These are phyloP conservation scores for Sclerospora graminicola DNA, from an alignment of 352 stramenopile genomes.

Conservation along the genomic window DNA sequence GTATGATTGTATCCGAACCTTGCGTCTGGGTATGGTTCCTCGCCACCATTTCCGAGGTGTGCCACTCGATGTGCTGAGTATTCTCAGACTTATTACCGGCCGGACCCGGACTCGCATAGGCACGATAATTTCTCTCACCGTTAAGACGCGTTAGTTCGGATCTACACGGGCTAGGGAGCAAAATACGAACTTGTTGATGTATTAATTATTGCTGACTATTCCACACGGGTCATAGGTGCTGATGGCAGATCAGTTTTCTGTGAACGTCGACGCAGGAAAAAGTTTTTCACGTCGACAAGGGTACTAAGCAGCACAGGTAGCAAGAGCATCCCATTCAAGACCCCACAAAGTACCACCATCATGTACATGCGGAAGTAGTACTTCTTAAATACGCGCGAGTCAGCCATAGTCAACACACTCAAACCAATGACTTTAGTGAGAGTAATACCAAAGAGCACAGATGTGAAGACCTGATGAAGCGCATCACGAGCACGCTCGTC, in stretches of 20 bases:
- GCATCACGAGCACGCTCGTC: conserved; percentile 40
- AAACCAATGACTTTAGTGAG: conserved; percentile 82
- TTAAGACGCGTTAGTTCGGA: neutral
- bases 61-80: no score
- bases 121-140: no score
- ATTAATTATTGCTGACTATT: conserved; percentile 10
- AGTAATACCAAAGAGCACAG: conserved; percentile 79
- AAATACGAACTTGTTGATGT: neutral
- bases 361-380: conserved; percentile 91
- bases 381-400: conserved; percentile 82
- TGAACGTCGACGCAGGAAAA: conserved; percentile 20
- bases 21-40: no score
- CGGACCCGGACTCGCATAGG: no score
- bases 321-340: conserved; percentile 67
- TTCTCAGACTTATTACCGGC: no score
- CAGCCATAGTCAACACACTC: conserved; percentile 69
- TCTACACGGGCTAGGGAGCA: conserved; percentile 10
- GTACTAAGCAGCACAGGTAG: conserved; percentile 55
- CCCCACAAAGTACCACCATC: conserved; percentile 69
- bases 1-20: neutral
- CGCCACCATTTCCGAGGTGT: neutral
- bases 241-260: conserved; percentile 13
- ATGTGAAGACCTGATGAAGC: conserved; percentile 45
- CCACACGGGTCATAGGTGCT: conserved; percentile 20
- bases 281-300: conserved; percentile 36